Evolutionary conservation across 257 asterid genomes (phyloP).

Genomic region (Cynanchum wilfordii): DNA sequence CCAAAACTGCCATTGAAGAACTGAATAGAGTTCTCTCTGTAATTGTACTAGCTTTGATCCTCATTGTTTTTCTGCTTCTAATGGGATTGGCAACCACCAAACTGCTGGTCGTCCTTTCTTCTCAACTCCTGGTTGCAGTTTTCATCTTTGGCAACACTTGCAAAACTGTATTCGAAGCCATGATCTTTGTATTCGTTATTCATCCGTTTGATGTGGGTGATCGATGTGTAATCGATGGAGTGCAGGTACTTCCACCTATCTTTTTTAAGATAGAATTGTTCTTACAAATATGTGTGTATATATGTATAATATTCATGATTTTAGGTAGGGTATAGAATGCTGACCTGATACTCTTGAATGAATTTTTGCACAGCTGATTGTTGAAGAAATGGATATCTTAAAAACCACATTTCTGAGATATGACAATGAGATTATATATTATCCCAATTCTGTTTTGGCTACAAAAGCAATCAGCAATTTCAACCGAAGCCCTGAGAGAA

Average conservation of each 20-base stretch:
- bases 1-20: conserved; percentile 19
- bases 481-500: conserved; percentile 13
- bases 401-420: conserved; percentile 18
- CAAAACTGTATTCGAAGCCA: conserved; percentile 18
- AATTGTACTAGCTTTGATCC: background rate
- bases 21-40: conserved; percentile 15
- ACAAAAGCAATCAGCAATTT: conserved; percentile 20
- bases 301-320: no score
- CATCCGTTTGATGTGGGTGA: conserved; percentile 26
- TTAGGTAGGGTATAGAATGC: background rate
- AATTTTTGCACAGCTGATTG: conserved; percentile 17
- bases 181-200: conserved; percentile 19
- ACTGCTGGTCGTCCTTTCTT: conserved; percentile 8
- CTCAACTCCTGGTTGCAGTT: conserved; percentile 13
- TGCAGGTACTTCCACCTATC: conserved; percentile 10
- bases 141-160: conserved; percentile 21
- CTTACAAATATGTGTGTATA: background rate
- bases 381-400: conserved; percentile 24
- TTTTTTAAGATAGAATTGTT: no score
- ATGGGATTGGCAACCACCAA: conserved; percentile 15
- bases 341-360: background rate
- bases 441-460: conserved; percentile 16
- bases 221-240: conserved; percentile 19
- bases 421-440: conserved; percentile 16
- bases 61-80: conserved; percentile 7